A percentile compares a stretch with the other conserved stretches of the same genome.
Conservation (phyloP, 2,329 filamentous ascomycete genomes). For the Teratosphaeria viscida region DNA sequence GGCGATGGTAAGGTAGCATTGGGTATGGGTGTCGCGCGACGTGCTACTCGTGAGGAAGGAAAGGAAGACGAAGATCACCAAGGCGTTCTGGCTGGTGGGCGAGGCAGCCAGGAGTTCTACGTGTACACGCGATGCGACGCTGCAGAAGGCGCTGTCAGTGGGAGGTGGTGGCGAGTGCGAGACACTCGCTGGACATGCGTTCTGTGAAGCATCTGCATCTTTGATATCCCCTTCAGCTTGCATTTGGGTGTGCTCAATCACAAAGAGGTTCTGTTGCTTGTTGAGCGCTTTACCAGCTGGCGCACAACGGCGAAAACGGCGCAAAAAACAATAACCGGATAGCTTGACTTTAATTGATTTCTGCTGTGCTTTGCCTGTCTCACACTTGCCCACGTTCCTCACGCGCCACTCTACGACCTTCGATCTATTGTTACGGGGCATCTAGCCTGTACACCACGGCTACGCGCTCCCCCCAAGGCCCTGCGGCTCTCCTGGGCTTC, state of each 20-base stretch:
- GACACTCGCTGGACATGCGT: not conserved
- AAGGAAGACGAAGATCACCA: not conserved
- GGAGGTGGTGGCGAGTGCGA: not conserved
- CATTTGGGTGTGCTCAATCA: constrained; percentile 1
- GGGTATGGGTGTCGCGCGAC: not conserved
- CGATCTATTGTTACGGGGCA: not conserved
- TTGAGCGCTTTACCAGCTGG: not conserved
- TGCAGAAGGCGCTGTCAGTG: not conserved
- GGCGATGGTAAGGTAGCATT: not conserved
- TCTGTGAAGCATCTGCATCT: not conserved
- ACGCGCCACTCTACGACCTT: not conserved
- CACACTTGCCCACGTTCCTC: too few relatives aligned
- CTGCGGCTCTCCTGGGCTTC: not conserved
- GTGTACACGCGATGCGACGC: not conserved
- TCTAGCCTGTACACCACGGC: not conserved
- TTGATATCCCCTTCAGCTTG: not conserved
- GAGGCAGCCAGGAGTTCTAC: not conserved
- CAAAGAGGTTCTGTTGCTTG: not conserved
- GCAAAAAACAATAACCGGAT: not conserved
- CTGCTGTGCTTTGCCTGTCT: not conserved
- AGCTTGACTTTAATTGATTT: not conserved
- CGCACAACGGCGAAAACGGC: not conserved
- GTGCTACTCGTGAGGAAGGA: not conserved
- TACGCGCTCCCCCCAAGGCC: too few relatives aligned
- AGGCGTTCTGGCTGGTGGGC: not conserved